These are phyloP conservation scores for Breynia disticha DNA, from an alignment of 441 rosid genomes.

Conservation along the genomic window DNA sequence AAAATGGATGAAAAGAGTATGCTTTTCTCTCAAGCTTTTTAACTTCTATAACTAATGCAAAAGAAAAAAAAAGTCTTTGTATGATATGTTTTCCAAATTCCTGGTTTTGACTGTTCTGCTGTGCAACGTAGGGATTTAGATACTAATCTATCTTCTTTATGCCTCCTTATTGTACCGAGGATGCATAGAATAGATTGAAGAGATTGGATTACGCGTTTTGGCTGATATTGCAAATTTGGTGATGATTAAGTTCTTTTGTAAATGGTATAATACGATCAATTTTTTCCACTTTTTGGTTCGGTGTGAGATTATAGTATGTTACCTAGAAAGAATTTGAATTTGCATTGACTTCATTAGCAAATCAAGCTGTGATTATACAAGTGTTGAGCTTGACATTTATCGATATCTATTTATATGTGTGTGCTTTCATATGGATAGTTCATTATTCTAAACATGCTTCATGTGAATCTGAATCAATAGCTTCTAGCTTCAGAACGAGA, in stretches of 20 bases:
- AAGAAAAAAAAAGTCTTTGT: conserved; percentile 16
- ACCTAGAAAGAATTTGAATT: too few relatives aligned
- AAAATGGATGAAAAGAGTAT: conserved; percentile 23
- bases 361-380: too few relatives aligned
- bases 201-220: conserved; percentile 24
- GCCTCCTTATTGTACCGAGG: conserved; percentile 18
- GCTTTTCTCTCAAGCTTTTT: conserved; percentile 21
- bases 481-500: too few relatives aligned
- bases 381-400: too few relatives aligned
- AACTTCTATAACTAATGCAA: not conserved
- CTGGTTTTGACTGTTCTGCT: conserved; percentile 14
- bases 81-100: conserved; percentile 19
- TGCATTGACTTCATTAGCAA: too few relatives aligned
- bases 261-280: not conserved
- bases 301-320: too few relatives aligned
- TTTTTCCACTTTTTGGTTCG: too few relatives aligned
- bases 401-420: too few relatives aligned
- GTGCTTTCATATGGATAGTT: too few relatives aligned
- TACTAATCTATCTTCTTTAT: conserved; percentile 14
- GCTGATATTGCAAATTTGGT: conserved; percentile 15
- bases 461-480: too few relatives aligned
- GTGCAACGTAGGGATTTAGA: conserved; percentile 19
- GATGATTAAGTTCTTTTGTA: conserved; percentile 1
- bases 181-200: conserved; percentile 18
- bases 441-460: too few relatives aligned